Evolutionary conservation across 2,329 filamentous ascomycete species (phyloP).

Genomic region (Neofusicoccum parvum): DNA sequence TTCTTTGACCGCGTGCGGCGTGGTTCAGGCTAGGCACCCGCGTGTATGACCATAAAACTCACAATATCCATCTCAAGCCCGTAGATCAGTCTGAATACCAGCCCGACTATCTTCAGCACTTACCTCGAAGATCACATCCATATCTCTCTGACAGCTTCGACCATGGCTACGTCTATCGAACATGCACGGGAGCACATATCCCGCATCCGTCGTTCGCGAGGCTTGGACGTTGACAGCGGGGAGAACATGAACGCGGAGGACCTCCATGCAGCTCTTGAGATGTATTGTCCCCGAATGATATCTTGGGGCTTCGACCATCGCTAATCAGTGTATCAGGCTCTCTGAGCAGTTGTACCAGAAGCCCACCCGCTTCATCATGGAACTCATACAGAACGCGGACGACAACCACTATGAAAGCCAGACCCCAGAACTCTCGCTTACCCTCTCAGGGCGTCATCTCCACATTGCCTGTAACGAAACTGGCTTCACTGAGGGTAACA

Average conservation of each 20-base stretch:
- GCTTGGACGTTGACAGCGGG: neutral
- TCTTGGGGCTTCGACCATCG: neutral
- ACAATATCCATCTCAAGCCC: no score
- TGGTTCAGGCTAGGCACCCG: no score
- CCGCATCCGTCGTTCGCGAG: slow-evolving; percentile 7
- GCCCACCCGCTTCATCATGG: slow-evolving; percentile 52
- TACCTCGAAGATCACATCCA: no score
- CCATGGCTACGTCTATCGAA: neutral
- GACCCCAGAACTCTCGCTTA: slow-evolving; percentile 32
- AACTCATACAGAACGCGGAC: slow-evolving; percentile 59
- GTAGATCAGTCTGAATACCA: no score
- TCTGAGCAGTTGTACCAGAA: slow-evolving; percentile 36
- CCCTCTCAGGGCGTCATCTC: neutral
- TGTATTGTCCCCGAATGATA: neutral
- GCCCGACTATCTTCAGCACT: no score
- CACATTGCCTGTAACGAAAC: neutral
- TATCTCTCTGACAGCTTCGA: no score
- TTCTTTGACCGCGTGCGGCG: no score
- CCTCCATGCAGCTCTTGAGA: slow-evolving; percentile 13
- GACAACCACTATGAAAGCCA: slow-evolving; percentile 47
- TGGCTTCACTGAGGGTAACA: slow-evolving; percentile 33
- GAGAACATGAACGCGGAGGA: slow-evolving; percentile 17
- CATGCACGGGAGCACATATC: slow-evolving; percentile 15
- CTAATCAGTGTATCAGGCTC: slow-evolving; percentile 10
- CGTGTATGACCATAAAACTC: no score